These are phyloP conservation scores for Logfia minima DNA, from an alignment of 129 eudicot genomes.

Conservation along the genomic window DNA sequence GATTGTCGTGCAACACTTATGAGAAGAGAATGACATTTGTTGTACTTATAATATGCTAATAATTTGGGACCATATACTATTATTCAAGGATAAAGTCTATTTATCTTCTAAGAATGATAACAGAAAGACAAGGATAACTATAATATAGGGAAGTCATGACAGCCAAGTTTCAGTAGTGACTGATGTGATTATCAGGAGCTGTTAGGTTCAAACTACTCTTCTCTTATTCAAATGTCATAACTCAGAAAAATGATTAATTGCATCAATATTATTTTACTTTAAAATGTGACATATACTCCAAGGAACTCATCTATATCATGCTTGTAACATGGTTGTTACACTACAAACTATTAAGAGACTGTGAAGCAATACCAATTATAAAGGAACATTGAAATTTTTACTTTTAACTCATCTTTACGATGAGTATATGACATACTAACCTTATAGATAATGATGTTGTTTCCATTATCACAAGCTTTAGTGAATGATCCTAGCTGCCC, in stretches of 20 bases:
- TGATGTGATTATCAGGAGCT: not conserved
- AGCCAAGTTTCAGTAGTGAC: not conserved
- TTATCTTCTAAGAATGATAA: not conserved
- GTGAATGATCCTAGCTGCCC: conserved; percentile 44
- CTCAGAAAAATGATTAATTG: not conserved
- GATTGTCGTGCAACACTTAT: not conserved
- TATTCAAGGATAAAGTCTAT: not conserved
- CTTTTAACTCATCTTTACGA: too few species aligned
- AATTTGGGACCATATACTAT: not conserved
- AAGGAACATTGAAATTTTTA: too few species aligned
- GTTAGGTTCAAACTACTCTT: too few species aligned
- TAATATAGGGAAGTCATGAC: not conserved
- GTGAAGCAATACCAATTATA: too few species aligned
- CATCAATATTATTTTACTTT: too few species aligned
- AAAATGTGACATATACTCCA: not conserved
- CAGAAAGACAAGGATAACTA: not conserved
- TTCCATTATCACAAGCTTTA: conserved; percentile 34
- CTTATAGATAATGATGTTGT: too few species aligned
- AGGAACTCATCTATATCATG: not conserved
- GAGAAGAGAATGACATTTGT: not conserved
- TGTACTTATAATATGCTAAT: not conserved
- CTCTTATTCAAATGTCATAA: not conserved
- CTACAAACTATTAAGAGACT: too few species aligned
- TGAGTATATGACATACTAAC: too few species aligned
- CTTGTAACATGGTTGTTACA: too few species aligned